Percentiles rank a stretch among this genome's conserved stretches.
Conservation (phyloP, 2,329 filamentous ascomycete species). For the Malbranchea cinnamomea region DNA sequence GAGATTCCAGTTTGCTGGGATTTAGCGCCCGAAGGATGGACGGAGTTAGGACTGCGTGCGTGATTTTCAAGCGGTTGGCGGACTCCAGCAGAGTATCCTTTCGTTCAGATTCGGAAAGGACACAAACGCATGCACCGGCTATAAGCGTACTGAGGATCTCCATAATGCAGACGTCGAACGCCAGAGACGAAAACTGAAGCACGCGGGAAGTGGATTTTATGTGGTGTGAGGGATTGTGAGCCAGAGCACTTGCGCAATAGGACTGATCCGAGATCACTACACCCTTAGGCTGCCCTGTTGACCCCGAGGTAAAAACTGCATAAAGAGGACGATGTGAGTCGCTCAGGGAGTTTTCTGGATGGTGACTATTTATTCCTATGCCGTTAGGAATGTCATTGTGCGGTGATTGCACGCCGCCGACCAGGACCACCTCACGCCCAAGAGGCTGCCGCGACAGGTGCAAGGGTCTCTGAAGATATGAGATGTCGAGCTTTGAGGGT, state of each 20-base stretch:
- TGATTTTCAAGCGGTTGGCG: slow-evolving; percentile 37
- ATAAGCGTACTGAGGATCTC: slow-evolving; percentile 27
- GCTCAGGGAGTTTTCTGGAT: no score
- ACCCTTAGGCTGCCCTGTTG: slow-evolving; percentile 41
- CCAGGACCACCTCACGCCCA: no score
- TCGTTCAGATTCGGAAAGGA: slow-evolving; percentile 37
- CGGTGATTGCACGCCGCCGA: no score
- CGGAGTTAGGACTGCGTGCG: slow-evolving; percentile 44
- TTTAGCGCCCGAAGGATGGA: slow-evolving; percentile 38
- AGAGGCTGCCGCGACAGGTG: no score
- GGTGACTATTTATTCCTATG: no score
- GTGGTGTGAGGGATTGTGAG: no score
- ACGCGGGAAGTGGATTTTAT: slow-evolving; percentile 42
- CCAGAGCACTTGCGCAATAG: no score
- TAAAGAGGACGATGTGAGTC: no score
- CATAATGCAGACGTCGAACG: slow-evolving; percentile 8
- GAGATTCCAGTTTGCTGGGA: slow-evolving; percentile 25
- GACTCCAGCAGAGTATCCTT: slow-evolving; percentile 34
- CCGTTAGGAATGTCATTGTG: no score
- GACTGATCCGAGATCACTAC: slow-evolving; percentile 51
- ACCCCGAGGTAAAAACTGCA: slow-evolving; percentile 45
- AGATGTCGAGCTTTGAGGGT: no score
- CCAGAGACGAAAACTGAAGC: slow-evolving; percentile 32
- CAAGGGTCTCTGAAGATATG: no score
- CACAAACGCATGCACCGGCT: slow-evolving; percentile 44